Conservation (phyloP, 202 grass and related monocot genomes). For the Bolboschoenoplectus hybrid region DNA sequence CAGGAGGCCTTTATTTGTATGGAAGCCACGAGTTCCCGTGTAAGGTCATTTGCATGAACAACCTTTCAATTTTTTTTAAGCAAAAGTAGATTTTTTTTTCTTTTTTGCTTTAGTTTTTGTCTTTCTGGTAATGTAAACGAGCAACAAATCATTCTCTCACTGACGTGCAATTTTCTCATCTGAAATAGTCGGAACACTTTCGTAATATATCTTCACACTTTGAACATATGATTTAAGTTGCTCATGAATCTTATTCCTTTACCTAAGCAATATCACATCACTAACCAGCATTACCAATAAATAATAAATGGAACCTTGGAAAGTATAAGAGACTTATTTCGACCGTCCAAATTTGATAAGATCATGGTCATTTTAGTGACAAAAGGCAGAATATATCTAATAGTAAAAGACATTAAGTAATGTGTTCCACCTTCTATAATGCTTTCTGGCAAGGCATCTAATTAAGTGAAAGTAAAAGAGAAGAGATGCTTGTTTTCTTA, state of each 20-base stretch:
- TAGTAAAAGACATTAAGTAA: constrained; percentile 27
- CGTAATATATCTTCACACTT: neutral
- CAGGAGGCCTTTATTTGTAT: neutral
- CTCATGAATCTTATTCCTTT: neutral
- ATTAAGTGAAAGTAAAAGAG: constrained; percentile 34
- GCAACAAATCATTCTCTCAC: neutral
- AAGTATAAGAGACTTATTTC: constrained; percentile 3
- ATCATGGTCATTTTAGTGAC: constrained; percentile 10
- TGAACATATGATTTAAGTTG: neutral
- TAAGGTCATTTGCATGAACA: constrained; percentile 5
- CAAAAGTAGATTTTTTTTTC: neutral
- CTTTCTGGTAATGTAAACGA: neutral
- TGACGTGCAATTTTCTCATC: neutral
- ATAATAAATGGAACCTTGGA: constrained; percentile 27
- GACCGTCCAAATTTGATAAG: constrained; percentile 22
- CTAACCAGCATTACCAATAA: neutral
- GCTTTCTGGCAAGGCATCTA: constrained; percentile 26
- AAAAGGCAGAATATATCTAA: constrained; percentile 13
- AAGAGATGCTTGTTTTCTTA: constrained; percentile 31
- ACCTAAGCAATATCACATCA: constrained; percentile 10
- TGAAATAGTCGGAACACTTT: constrained; percentile 2
- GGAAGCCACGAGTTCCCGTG: neutral
- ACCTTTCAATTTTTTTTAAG: neutral
- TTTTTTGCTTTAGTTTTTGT: neutral
- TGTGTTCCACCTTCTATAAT: constrained; percentile 10